Evolutionary conservation across 306 rosid genomes (phyloP), one percentile per base, ranked within the genome.

Genomic region (Fagus sylvatica): DNA sequence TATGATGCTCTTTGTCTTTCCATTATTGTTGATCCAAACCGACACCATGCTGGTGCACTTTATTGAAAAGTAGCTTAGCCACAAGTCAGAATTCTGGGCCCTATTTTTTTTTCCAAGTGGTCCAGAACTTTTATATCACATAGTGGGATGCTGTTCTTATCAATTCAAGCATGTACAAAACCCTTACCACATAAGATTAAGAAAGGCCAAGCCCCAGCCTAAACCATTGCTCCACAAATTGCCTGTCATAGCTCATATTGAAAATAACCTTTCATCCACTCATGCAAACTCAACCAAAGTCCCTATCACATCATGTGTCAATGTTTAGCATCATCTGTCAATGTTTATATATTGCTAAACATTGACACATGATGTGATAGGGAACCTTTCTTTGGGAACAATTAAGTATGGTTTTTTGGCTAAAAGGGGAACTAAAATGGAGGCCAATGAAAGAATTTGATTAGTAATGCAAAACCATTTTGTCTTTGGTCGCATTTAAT

Each of bases 11-110:
- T 80, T 43, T 59, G 87, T 75, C 82, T 80, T 72, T 85, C 78
- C 84, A 76, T 81, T 80, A 74, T 76, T 74, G 73, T 76, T 90
- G 90, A 84, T 86, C 79, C 75, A 86, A 87, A 84, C 87, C 83
- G 86, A 82, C 84, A 73, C 76, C 86, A 72, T n/a, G 49, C 53
- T 66, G 81, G 16, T 49, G 75, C 89, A 88, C 92, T 79, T 90
- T 88, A 81, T 65, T 2, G 64, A 81, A 85, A 88, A 85, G 88
- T 71, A 57, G 48, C 32, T 65, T 74, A 46, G 83, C 86, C 83
- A 74, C 86, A 78, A 75, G 75, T 79, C 73, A 66, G 30, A 80
- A 40, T 73, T 78, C 72, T 70, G 84, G 85, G 76, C 86, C 86
- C 86, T 71, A 62, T 60, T 53, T n/a, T n/a, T n/a, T n/a, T 49